phyloP scores from a whole-genome alignment of 192 early-diverging fungal genomes.

The Radiomyces spectabilis region DNA sequence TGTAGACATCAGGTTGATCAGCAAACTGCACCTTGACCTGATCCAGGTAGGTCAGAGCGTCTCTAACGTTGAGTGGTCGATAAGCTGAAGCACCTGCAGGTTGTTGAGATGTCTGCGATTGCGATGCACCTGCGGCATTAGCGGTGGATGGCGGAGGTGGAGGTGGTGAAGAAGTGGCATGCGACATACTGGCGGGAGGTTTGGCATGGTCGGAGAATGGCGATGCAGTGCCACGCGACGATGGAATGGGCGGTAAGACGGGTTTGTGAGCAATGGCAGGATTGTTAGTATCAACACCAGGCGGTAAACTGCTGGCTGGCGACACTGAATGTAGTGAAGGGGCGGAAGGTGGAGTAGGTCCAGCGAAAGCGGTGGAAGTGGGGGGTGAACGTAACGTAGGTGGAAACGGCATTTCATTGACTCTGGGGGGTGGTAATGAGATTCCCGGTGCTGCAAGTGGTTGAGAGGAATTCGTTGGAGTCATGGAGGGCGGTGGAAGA shows the following conservation, averaged over 20 bases:
- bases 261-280: background rate
- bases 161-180: conserved; percentile 19
- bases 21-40: conserved; percentile 91
- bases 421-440: conserved; percentile 22
- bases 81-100: conserved; percentile 24
- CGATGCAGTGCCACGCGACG: conserved; percentile 17
- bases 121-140: background rate
- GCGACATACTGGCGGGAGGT: conserved; percentile 11
- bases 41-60: conserved; percentile 95
- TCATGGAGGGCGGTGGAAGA: conserved; percentile 26
- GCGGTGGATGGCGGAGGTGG: conserved; percentile 18
- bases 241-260: conserved; percentile 12
- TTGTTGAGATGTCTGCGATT: background rate
- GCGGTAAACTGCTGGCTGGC: too few species aligned
- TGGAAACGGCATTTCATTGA: conserved; percentile 4
- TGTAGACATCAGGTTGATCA: conserved; percentile 93
- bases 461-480: conserved; percentile 20
- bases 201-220: conserved; percentile 29
- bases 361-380: background rate
- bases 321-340: background rate
- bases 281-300: background rate
- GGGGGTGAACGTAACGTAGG: background rate
- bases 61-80: conserved; percentile 77
- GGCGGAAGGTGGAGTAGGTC: background rate
- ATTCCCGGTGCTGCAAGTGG: conserved; percentile 12